Conservation (phyloP, 2,329 filamentous ascomycete genomes). For the Peltaster fructicola region DNA sequence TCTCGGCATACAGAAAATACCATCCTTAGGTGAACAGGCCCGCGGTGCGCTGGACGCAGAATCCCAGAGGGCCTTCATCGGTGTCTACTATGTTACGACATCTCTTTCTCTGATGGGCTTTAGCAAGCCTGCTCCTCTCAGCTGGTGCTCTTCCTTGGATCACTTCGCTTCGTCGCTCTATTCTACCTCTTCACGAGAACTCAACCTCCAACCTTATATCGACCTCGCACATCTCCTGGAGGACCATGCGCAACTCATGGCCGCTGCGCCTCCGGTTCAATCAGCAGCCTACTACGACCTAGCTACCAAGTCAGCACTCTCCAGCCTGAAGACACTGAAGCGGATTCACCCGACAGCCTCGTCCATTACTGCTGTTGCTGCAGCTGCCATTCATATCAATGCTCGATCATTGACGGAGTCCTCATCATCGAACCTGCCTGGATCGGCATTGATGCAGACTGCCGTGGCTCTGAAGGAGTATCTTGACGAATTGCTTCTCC, state of each 20-base stretch:
- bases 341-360: constrained; percentile 11
- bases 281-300: constrained; percentile 6
- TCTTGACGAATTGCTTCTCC: constrained; percentile 11
- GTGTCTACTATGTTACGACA: constrained; percentile 13
- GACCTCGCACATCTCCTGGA: constrained; percentile 9
- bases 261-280: constrained; percentile 6
- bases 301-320: constrained; percentile 6
- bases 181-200: constrained; percentile 7
- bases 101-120: constrained; percentile 10
- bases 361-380: too few species aligned
- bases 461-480: constrained; percentile 14
- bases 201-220: constrained; percentile 5
- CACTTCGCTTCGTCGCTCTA: constrained; percentile 6
- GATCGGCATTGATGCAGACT: too few species aligned
- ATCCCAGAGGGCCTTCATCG: too few species aligned
- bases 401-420: too few species aligned
- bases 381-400: constrained; percentile 9
- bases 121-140: constrained; percentile 11
- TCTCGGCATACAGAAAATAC: constrained; percentile 11
- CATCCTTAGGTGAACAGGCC: too few species aligned
- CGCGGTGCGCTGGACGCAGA: too few species aligned
- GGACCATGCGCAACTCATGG: too few species aligned
- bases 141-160: constrained; percentile 11
- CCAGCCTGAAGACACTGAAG: constrained; percentile 10
- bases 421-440: constrained; percentile 10